phyloP scores from a whole-genome alignment of 2,329 filamentous ascomycete genomes.

The Aspergillus candidus region DNA sequence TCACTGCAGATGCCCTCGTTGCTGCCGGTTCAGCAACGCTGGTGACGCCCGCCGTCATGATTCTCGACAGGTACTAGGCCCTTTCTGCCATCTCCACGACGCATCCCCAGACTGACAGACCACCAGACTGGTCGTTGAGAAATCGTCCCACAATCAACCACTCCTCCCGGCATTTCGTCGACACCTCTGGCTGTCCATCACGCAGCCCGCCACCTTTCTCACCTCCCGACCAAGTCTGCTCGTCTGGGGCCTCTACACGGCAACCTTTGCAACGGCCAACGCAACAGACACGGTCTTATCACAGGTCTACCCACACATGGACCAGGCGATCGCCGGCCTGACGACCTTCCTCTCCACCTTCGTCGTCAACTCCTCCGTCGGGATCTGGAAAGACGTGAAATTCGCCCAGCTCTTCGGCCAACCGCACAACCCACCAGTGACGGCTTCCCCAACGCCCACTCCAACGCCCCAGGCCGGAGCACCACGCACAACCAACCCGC shows the following conservation, averaged over 20 bases:
- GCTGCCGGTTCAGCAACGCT: conserved; percentile 64
- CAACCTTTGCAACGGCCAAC: conserved; percentile 85
- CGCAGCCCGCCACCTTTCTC: conserved; percentile 34
- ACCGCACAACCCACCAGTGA: conserved; percentile 4
- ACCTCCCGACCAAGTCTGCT: conserved; percentile 37
- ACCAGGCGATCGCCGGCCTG: conserved; percentile 63
- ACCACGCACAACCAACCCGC: conserved; percentile 1
- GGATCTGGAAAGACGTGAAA: conserved; percentile 74
- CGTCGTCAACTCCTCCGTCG: conserved; percentile 68
- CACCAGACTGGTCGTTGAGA: conserved; percentile 38
- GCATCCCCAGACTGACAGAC: conserved; percentile 7
- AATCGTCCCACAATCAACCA: conserved; percentile 32
- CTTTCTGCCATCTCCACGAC: neutral
- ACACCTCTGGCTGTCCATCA: conserved; percentile 31
- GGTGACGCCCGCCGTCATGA: conserved; percentile 72
- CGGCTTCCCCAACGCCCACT: conserved; percentile 1
- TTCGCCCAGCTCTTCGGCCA: conserved; percentile 68
- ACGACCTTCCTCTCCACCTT: conserved; percentile 73
- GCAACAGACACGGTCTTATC: conserved; percentile 69
- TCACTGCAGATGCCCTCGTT: conserved; percentile 60
- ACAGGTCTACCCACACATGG: conserved; percentile 45
- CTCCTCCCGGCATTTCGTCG: conserved; percentile 27
- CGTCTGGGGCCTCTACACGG: conserved; percentile 60
- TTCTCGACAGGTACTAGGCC: conserved; percentile 65
- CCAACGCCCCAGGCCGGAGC: conserved; percentile 3